These are phyloP conservation scores for Coemansia sp. DNA, from an alignment of 192 early-diverging fungal genomes.

Conservation along the genomic window DNA sequence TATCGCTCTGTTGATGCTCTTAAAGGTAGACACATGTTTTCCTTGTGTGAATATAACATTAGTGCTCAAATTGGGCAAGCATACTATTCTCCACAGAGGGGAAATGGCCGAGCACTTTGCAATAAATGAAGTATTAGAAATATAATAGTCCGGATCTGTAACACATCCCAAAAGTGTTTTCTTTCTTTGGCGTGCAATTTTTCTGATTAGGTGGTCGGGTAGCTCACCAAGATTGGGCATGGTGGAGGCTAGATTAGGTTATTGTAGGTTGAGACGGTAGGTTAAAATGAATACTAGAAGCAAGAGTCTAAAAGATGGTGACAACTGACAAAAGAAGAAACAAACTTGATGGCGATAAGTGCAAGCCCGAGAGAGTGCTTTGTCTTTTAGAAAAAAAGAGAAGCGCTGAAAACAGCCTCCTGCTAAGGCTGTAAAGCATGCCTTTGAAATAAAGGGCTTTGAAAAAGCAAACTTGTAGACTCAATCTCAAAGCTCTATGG, in stretches of 20 bases:
- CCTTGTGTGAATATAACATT: neutral
- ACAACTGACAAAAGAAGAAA: neutral
- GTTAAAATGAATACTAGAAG: neutral
- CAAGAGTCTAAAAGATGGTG: neutral
- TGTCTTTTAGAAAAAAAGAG: neutral
- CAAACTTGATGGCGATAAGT: neutral
- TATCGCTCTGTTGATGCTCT: neutral
- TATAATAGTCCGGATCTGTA: neutral
- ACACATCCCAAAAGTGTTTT: neutral
- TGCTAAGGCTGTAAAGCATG: neutral
- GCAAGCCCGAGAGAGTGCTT: neutral
- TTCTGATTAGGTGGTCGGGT: neutral
- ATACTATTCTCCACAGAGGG: neutral
- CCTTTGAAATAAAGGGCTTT: neutral
- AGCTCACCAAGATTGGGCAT: neutral
- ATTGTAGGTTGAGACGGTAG: neutral
- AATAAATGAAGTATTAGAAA: neutral
- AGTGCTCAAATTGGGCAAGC: neutral
- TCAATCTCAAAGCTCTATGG: neutral
- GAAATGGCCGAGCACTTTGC: neutral
- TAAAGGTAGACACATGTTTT: neutral
- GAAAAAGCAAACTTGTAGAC: neutral
- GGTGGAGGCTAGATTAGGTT: neutral
- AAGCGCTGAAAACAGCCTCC: neutral
- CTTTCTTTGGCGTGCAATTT: neutral